These are phyloP conservation scores for Stagonosporopsis rhizophila DNA, from an alignment of 2,329 filamentous ascomycete species.

Conservation along the genomic window DNA sequence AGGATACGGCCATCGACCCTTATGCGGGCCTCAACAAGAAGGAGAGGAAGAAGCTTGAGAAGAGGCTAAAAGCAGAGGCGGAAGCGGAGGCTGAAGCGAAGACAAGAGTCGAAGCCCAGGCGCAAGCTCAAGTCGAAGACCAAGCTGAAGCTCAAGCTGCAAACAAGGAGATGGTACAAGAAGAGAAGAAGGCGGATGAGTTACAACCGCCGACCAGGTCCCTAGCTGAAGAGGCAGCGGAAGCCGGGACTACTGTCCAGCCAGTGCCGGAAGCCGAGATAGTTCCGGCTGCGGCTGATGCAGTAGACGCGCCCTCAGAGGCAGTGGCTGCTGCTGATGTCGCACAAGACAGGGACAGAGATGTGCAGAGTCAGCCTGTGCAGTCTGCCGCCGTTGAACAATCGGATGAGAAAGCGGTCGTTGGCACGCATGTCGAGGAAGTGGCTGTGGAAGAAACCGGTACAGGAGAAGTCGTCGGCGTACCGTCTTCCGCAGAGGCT, in stretches of 20 bases:
- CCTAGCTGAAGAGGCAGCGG: neutral
- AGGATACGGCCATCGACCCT: slow-evolving; percentile 32
- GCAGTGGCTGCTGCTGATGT: neutral
- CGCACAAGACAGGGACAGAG: neutral
- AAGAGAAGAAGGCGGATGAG: too few relatives aligned
- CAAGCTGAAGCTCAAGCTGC: slow-evolving; percentile 37
- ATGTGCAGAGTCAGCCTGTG: neutral
- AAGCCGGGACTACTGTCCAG: neutral
- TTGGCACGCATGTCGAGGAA: neutral
- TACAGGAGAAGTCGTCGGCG: neutral
- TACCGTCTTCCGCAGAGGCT: neutral
- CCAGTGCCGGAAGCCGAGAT: neutral
- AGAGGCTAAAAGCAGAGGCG: slow-evolving; percentile 45
- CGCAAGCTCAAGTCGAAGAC: too few relatives aligned
- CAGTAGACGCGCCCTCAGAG: neutral
- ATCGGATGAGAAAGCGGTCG: neutral
- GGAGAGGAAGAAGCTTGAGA: slow-evolving; percentile 36
- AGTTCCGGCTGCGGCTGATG: neutral
- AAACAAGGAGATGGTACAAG: slow-evolving; percentile 17
- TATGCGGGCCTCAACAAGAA: slow-evolving; percentile 39
- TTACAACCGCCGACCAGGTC: neutral
- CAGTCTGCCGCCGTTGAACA: neutral
- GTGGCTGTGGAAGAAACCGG: neutral
- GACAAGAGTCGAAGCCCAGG: slow-evolving; percentile 26
- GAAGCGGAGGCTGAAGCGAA: slow-evolving; percentile 32